Percentiles rank a stretch among this genome's conserved stretches.
These are phyloP conservation scores for Acacia acuminata DNA, from an alignment of 306 rosid species.

Conservation along the genomic window DNA sequence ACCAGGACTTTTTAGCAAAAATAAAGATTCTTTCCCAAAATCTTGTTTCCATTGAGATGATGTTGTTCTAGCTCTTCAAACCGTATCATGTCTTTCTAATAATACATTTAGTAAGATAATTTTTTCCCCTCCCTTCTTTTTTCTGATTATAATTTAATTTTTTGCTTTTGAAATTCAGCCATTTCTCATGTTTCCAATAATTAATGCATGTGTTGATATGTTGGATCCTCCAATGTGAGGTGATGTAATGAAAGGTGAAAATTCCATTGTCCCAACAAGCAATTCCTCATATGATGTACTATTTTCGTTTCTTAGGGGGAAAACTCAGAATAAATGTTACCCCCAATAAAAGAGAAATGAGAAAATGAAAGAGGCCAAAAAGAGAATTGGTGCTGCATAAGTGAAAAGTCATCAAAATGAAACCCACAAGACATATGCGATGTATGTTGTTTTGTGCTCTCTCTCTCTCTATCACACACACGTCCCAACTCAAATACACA, in stretches of 20 bases:
- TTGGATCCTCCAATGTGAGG: neutral
- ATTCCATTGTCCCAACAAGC: neutral
- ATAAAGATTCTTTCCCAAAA: constrained; percentile 34
- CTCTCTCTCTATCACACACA: too few relatives aligned
- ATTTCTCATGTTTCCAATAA: neutral
- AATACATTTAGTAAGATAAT: neutral
- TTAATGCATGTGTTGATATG: neutral
- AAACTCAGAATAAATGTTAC: too few relatives aligned
- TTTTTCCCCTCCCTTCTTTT: neutral
- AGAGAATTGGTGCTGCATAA: too few relatives aligned
- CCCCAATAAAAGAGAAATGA: too few relatives aligned
- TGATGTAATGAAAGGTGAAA: neutral
- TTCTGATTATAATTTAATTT: too few relatives aligned
- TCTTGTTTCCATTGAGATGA: constrained; percentile 18
- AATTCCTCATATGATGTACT: too few relatives aligned
- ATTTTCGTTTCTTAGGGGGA: too few relatives aligned
- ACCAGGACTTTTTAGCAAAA: constrained; percentile 46
- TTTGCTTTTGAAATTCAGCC: neutral
- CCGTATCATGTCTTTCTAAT: neutral
- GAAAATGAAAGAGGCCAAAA: too few relatives aligned
- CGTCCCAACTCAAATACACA: too few relatives aligned
- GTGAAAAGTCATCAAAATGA: too few relatives aligned
- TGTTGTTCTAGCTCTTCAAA: neutral
- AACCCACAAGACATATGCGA: too few relatives aligned
- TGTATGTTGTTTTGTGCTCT: too few relatives aligned